Percentiles rank a stretch among this genome's conserved stretches.
These are phyloP conservation scores for Phytopythium vexans DNA, from an alignment of 352 stramenopile genomes.

Conservation along the genomic window DNA sequence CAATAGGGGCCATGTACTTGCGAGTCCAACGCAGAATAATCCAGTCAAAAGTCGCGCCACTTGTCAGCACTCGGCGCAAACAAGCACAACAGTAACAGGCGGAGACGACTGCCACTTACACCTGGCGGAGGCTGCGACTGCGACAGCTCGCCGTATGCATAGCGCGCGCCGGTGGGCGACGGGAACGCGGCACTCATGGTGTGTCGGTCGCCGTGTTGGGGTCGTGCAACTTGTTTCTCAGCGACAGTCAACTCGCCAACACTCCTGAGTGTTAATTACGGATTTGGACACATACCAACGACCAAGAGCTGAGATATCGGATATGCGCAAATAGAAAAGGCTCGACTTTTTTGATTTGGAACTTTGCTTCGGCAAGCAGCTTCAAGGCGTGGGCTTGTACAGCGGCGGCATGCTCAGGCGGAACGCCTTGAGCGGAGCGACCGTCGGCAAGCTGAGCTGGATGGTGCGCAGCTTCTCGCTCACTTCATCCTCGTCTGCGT, in stretches of 20 bases:
- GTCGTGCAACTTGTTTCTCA: too few species aligned
- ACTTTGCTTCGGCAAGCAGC: background rate
- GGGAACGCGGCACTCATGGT: constrained; percentile 4
- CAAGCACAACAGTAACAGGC: background rate
- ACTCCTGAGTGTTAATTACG: background rate
- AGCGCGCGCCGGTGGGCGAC: constrained; percentile 2
- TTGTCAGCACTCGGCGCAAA: too few species aligned
- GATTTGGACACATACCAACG: too few species aligned
- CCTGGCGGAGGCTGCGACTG: background rate
- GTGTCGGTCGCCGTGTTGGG: too few species aligned
- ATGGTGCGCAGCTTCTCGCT: constrained; percentile 66
- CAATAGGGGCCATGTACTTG: too few species aligned
- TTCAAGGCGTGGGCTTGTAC: background rate
- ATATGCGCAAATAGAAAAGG: background rate
- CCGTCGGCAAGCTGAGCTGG: constrained; percentile 53
- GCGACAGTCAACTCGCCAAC: too few species aligned
- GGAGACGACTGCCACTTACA: background rate
- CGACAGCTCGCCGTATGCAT: constrained; percentile 1
- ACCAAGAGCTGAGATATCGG: too few species aligned
- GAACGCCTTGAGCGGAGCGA: constrained; percentile 48
- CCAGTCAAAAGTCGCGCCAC: too few species aligned
- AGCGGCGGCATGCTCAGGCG: constrained; percentile 14
- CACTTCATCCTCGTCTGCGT: constrained; percentile 52
- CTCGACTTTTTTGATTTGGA: background rate
- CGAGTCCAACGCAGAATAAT: too few species aligned